Evolutionary conservation across 1,139 yeast genomes (phyloP), one percentile per base, ranked within the genome.

Genomic region (Taiozyma sp.): DNA sequence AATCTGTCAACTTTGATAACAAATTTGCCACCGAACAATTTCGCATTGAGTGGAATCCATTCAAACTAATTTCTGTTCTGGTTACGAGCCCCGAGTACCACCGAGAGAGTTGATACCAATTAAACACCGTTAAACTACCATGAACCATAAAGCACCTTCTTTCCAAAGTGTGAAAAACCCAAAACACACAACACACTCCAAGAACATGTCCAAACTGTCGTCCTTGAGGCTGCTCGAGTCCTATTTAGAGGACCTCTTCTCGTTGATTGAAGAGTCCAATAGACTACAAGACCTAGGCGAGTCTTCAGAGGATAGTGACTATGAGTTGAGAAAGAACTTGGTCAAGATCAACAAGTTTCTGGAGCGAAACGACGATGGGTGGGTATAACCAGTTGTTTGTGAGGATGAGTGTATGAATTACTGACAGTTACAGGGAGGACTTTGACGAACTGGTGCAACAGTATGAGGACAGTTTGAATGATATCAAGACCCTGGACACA

Each of bases 261-360:
- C 56, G 1, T 47, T 55, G 7, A 47, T 57, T 7, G 65, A 61
- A 28, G 65, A 62, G 39, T 51, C 58, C 3, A 47, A 52, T 22
- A 51, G 63, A 43, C 46, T 61, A 5, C 48, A 44, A n/a, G 53
- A 49, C 16, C 27, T 60, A n/a, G 56, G 52, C 38, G 72, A 75
- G 24, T 84, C 85, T 3, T 75, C 84, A 1, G 65, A 72, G 8
- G 73, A 76, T 47, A 88, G 81, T 54, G 81, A 79, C 57, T 71
- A 70, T 50, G 88, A 82, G 52, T 63, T 84, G 42, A 70, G 74
- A 34, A 70, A 70, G 47, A 67, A 72, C 30, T 62, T 84, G 48
- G 65, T 64, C 42, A 72, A 75, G 56, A 66, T 77, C 30, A 64
- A 62, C 28, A 62, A 62, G 43, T 72, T 70, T 30, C 54, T 72